A percentile compares a stretch with the other conserved stretches of the same genome.
phyloP scores from a whole-genome alignment of 1,284 basidiomycete species.

The Schizophyllum commune region DNA sequence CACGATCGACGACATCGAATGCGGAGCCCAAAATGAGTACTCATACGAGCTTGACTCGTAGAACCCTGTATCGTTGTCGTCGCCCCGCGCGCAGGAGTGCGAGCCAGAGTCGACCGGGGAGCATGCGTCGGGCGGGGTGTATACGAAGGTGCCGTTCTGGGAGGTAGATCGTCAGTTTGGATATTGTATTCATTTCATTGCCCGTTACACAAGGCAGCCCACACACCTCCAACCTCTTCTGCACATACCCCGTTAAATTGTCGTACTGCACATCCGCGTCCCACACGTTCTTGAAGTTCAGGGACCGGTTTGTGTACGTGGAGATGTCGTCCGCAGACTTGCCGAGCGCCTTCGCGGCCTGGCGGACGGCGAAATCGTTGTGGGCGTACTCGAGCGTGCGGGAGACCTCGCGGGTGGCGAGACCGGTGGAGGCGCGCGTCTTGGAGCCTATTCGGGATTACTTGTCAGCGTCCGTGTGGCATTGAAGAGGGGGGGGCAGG shows the following conservation, averaged over 20 bases:
- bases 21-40: slow-evolving; percentile 45
- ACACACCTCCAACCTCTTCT: slow-evolving; percentile 32
- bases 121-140: slow-evolving; percentile 39
- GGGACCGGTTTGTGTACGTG: slow-evolving; percentile 38
- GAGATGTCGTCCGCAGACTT: slow-evolving; percentile 29
- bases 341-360: slow-evolving; percentile 31
- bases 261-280: slow-evolving; percentile 35
- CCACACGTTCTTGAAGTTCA: slow-evolving; percentile 48
- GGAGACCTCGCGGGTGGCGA: slow-evolving; percentile 41
- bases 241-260: slow-evolving; percentile 37
- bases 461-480: too few relatives aligned
- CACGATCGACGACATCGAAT: slow-evolving; percentile 41
- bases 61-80: slow-evolving; percentile 42
- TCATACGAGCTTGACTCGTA: slow-evolving; percentile 49
- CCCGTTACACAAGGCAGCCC: too few relatives aligned
- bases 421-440: slow-evolving; percentile 36
- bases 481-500: too few relatives aligned
- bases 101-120: slow-evolving; percentile 36
- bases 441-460: slow-evolving; percentile 11
- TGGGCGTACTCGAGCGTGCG: slow-evolving; percentile 41
- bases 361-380: slow-evolving; percentile 42
- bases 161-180: neutral
- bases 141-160: slow-evolving; percentile 42
- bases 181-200: too few relatives aligned
- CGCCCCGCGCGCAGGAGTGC: slow-evolving; percentile 40